phyloP scores from a whole-genome alignment of 2,329 filamentous ascomycete genomes.

The Dactylonectria macrodidyma region DNA sequence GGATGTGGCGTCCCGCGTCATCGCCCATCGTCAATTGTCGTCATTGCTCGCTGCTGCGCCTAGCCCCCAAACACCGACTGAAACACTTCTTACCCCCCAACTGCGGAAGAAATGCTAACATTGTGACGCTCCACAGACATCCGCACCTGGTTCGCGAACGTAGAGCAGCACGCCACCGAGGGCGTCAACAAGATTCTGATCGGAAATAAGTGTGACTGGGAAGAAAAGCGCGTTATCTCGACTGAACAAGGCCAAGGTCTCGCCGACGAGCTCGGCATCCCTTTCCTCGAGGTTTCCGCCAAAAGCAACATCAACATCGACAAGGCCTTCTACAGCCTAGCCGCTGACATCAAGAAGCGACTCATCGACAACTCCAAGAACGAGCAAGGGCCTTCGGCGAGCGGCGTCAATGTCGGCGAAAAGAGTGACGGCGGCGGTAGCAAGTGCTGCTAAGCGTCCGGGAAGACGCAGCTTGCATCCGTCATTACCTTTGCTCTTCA shows the following conservation, averaged over 20 bases:
- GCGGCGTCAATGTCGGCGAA: constrained; percentile 79
- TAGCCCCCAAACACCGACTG: constrained; percentile 3
- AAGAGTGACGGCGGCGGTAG: constrained; percentile 70
- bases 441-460: constrained; percentile 80
- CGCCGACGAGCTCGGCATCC: constrained; percentile 95
- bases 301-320: constrained; percentile 99
- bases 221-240: constrained; percentile 96
- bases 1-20: neutral
- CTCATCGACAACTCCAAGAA: constrained; percentile 92
- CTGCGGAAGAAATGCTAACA: constrained; percentile 30
- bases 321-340: constrained; percentile 96
- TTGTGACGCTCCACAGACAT: constrained; percentile 77
- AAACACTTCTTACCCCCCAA: constrained; percentile 1
- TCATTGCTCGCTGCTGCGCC: constrained; percentile 12
- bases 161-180: constrained; percentile 97
- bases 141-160: constrained; percentile 99
- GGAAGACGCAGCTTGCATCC: constrained; percentile 35
- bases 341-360: constrained; percentile 97
- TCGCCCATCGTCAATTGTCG: constrained; percentile 6
- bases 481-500: constrained; percentile 43
- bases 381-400: constrained; percentile 69
- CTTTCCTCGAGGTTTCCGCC: constrained; percentile 97
- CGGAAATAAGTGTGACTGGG: constrained; percentile 99
- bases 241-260: constrained; percentile 94
- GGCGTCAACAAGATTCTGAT: constrained; percentile 99